Base-by-base conservation (phyloP, 208 protist genomes). In the Jaenimonas drosophilae region DNA sequence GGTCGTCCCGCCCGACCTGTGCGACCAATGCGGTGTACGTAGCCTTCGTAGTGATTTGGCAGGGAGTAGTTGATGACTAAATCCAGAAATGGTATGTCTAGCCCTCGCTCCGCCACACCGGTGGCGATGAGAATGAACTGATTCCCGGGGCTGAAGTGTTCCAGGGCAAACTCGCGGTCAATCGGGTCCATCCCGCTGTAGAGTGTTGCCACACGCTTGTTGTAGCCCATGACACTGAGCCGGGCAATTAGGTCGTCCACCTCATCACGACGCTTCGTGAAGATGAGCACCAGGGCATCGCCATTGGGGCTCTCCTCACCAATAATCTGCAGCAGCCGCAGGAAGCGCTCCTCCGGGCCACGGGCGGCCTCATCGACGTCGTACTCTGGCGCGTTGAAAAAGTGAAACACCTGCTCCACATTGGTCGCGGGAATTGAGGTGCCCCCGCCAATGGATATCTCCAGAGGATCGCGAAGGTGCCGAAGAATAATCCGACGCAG, bases 11-110 rank as follows among this genome's bases (percentile, higher is more conserved):
- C 88, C 2, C 88, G 66, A 1, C 88, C 88, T 1, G 88, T 95
- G 34, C 88, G 80, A 25, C 88, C 97, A 50, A 99, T 97, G 40
- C 97, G 87, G 62, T 99, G 97, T 34, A 99, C 74, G 56, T 99
- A 99, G 19, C 92, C 88, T 70, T 99, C 97, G 59, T 99, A 97
- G 64, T 98, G 95, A 48, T 98, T 91, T 5, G 97, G 97, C 72
- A 99, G 90, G 41, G 98, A 95, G 72, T 97, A 99, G 72, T 99
- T 99, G 55, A 99, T 97, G 30, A 99, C 98, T 43, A 99, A 94
- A 62, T 94, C 84, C 16, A 99, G 82, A 60, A 97, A 90, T 1
- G 92, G 88, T 41, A 99, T 98, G 64, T 99, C 98, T 26, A 99
- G 77, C 5, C 95, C 95, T 11, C 91, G 69, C 54, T 89, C 70